A percentile compares a stretch with the other conserved stretches of the same genome.
phyloP scores from a whole-genome alignment of 225 moss, liverwort and hornwort genomes.

The Thuidium tamariscinum region DNA sequence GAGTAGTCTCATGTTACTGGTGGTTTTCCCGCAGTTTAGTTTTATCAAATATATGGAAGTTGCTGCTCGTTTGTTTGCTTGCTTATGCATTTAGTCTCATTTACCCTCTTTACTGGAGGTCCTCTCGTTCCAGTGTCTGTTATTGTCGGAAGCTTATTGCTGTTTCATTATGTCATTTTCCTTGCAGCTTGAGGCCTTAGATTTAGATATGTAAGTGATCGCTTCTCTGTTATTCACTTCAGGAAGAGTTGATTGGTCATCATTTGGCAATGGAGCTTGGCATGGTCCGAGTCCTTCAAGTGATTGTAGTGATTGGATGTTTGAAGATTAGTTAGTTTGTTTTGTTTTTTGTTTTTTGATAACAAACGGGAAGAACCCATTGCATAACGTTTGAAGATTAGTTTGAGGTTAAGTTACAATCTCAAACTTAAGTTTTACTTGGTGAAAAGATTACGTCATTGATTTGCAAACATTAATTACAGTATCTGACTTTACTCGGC shows the following conservation, averaged over 20 bases:
- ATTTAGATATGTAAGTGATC: neutral
- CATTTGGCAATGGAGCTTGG: neutral
- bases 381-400: neutral
- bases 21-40: conserved; percentile 10
- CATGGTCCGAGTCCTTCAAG: neutral
- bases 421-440: no score
- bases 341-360: no score
- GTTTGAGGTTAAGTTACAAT: neutral
- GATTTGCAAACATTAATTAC: neutral
- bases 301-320: neutral
- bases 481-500: no score
- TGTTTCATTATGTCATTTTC: neutral
- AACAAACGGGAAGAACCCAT: no score
- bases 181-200: neutral
- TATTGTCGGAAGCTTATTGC: neutral
- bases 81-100: neutral
- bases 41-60: conserved; percentile 16
- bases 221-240: neutral
- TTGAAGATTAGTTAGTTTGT: neutral
- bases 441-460: no score
- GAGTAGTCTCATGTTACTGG: conserved; percentile 3
- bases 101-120: neutral
- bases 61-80: neutral
- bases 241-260: neutral
- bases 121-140: neutral